These are phyloP conservation scores for Byssothecium circinans DNA, from an alignment of 2,329 filamentous ascomycete genomes.

Conservation along the genomic window DNA sequence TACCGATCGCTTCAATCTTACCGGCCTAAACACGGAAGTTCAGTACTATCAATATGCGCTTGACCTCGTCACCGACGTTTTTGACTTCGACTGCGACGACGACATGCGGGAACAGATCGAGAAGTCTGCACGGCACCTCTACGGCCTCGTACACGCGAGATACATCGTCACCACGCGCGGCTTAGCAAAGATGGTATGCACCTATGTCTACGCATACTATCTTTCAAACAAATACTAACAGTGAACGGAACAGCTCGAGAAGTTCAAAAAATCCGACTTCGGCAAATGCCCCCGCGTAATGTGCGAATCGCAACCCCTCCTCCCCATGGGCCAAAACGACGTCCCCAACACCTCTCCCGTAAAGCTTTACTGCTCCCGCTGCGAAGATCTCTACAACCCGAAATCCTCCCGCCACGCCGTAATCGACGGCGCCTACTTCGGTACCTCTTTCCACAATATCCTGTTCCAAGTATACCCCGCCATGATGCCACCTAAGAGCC, in stretches of 20 bases:
- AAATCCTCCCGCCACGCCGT: slow-evolving; percentile 94
- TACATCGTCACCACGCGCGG: slow-evolving; percentile 97
- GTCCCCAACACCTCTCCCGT: slow-evolving; percentile 84
- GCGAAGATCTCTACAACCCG: slow-evolving; percentile 98
- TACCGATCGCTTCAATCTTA: slow-evolving; percentile 96
- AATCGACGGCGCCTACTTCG: slow-evolving; percentile 98
- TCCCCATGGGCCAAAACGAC: slow-evolving; percentile 94
- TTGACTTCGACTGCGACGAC: slow-evolving; percentile 97
- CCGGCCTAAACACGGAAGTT: slow-evolving; percentile 93
- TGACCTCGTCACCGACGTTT: slow-evolving; percentile 95
- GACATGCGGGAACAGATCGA: slow-evolving; percentile 98
- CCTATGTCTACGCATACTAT: not conserved
- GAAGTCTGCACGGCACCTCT: slow-evolving; percentile 92
- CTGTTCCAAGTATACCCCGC: slow-evolving; percentile 97
- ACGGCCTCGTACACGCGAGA: slow-evolving; percentile 91
- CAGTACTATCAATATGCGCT: slow-evolving; percentile 99
- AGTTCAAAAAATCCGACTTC: slow-evolving; percentile 98
- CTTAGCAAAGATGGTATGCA: slow-evolving; percentile 87
- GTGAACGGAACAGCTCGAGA: slow-evolving; percentile 76
- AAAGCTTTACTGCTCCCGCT: slow-evolving; percentile 95
- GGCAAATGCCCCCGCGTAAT: slow-evolving; percentile 96
- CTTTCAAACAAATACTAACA: slow-evolving; percentile 11
- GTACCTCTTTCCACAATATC: slow-evolving; percentile 97
- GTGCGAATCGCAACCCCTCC: slow-evolving; percentile 88
- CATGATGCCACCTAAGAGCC: slow-evolving; percentile 81